A percentile compares a stretch with the other conserved stretches of the same genome.
phyloP scores from a whole-genome alignment of 2,329 filamentous ascomycete species.

The Zasmidium citrigriseum region DNA sequence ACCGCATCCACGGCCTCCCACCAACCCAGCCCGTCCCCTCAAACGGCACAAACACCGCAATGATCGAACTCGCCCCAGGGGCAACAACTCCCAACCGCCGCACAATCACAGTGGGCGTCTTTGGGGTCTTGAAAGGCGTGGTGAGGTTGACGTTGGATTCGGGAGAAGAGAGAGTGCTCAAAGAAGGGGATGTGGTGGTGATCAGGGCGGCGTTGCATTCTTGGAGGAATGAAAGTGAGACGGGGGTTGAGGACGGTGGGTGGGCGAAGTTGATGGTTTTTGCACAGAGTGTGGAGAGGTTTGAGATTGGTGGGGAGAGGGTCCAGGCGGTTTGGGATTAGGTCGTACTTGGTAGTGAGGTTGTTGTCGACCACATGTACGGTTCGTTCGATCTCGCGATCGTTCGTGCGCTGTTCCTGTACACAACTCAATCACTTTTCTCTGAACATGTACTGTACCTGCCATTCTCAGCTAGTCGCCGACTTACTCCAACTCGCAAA shows the following conservation, averaged over 20 bases:
- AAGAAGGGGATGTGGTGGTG: constrained; percentile 17
- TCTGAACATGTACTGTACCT: background rate
- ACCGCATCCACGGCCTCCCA: constrained; percentile 9
- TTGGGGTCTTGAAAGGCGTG: constrained; percentile 18
- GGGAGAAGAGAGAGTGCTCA: constrained; percentile 17
- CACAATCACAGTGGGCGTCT: constrained; percentile 19
- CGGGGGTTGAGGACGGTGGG: constrained; percentile 12
- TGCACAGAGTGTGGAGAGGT: constrained; percentile 2
- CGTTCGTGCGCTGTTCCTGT: too few relatives aligned
- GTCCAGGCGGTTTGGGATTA: background rate
- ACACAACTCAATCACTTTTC: background rate
- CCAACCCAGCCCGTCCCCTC: constrained; percentile 6
- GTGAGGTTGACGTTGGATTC: constrained; percentile 19
- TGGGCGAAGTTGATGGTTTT: constrained; percentile 14
- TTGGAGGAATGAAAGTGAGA: constrained; percentile 25
- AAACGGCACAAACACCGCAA: constrained; percentile 9
- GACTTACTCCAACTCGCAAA: background rate
- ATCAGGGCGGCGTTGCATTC: constrained; percentile 24
- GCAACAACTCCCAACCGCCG: constrained; percentile 10
- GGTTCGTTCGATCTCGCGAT: too few relatives aligned
- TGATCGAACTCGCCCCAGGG: constrained; percentile 11
- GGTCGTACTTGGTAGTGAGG: background rate
- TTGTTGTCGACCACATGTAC: background rate
- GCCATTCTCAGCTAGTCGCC: background rate
- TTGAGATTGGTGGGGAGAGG: background rate